phyloP scores from a whole-genome alignment of 495 filamentous ascomycete species.

The Acidiella bohemica region DNA sequence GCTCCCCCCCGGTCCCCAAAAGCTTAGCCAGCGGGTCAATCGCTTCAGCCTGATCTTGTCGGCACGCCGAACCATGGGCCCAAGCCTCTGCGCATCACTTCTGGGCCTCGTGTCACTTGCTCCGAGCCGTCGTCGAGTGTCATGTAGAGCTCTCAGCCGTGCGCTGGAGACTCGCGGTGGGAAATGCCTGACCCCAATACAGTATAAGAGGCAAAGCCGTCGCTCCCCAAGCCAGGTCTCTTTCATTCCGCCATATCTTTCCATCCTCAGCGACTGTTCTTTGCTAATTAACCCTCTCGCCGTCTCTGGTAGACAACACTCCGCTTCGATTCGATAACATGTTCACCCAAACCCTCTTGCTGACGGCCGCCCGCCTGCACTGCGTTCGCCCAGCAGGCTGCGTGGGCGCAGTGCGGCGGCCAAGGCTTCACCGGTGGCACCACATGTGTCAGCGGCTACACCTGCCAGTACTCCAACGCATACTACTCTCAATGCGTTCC shows the following conservation, averaged over 20 bases:
- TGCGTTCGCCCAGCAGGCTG: conserved; percentile 7
- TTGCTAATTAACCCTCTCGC: too few species aligned
- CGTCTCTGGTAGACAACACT: conserved; percentile 9
- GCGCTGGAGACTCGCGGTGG: too few species aligned
- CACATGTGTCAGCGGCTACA: conserved; percentile 13
- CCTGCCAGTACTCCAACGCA: conserved; percentile 9
- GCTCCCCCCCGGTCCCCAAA: background rate
- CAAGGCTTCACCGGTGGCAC: conserved; percentile 14
- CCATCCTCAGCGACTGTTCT: too few species aligned
- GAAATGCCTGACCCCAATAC: too few species aligned
- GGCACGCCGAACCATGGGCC: conserved; percentile 1
- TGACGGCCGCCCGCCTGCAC: conserved; percentile 7
- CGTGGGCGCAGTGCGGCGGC: conserved; percentile 19
- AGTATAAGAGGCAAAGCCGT: too few species aligned
- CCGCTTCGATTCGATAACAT: conserved; percentile 1
- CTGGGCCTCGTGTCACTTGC: too few species aligned
- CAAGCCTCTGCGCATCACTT: too few species aligned
- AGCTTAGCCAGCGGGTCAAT: conserved; percentile 8
- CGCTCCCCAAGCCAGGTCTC: too few species aligned
- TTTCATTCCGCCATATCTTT: background rate
- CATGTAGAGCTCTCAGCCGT: too few species aligned
- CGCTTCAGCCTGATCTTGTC: too few species aligned
- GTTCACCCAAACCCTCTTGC: conserved; percentile 11
- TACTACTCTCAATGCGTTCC: conserved; percentile 21
- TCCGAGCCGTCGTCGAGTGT: too few species aligned